Evolutionary conservation across 257 asterid species (phyloP).

Genomic region (Thymus mandschuricus): DNA sequence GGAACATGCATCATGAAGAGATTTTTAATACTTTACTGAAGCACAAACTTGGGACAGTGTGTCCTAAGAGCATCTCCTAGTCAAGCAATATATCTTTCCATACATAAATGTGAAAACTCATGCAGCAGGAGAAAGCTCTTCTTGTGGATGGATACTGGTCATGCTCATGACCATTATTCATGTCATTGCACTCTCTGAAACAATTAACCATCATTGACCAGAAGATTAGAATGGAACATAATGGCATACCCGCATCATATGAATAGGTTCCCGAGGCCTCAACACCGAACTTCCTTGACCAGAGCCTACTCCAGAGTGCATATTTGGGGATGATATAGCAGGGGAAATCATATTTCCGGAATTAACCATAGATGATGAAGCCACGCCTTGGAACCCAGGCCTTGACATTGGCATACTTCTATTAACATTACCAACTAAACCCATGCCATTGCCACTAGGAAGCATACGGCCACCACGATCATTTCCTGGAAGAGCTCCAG

Average conservation of each 20-base stretch:
- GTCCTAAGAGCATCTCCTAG: slow-evolving; percentile 16
- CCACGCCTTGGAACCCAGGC: slow-evolving; percentile 75
- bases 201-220: slow-evolving; percentile 8
- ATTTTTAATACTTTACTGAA: slow-evolving; percentile 12
- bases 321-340: slow-evolving; percentile 61
- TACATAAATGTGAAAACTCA: not conserved
- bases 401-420: slow-evolving; percentile 74
- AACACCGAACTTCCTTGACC: slow-evolving; percentile 64
- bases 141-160: not conserved
- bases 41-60: slow-evolving; percentile 6
- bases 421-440: slow-evolving; percentile 55
- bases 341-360: slow-evolving; percentile 76
- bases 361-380: slow-evolving; percentile 63
- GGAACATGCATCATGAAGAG: not conserved
- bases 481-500: slow-evolving; percentile 70
- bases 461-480: slow-evolving; percentile 71
- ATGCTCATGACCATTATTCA: too few relatives aligned
- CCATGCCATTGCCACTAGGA: slow-evolving; percentile 67
- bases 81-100: slow-evolving; percentile 2
- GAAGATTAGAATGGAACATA: slow-evolving; percentile 15
- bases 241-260: slow-evolving; percentile 63
- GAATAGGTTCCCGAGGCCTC: slow-evolving; percentile 78
- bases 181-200: too few relatives aligned
- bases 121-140: not conserved
- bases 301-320: slow-evolving; percentile 71